Evolutionary conservation across 169 alveolate genomes (phyloP).

Genomic region (Babesia caballi): DNA sequence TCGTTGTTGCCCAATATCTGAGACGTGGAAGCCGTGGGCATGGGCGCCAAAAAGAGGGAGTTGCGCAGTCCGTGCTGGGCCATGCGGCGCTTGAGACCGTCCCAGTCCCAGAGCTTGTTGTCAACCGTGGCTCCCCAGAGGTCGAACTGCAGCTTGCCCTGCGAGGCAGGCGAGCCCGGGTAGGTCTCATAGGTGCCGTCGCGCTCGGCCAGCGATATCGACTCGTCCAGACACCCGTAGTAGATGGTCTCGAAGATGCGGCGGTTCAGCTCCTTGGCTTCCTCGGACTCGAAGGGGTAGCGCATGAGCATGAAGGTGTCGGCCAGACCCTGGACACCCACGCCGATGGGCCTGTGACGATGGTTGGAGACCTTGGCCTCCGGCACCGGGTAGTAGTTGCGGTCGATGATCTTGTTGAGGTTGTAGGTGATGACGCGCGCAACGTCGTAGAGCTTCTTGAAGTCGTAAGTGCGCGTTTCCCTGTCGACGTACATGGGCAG

Average conservation of each 20-base stretch:
- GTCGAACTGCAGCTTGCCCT: conserved; percentile 96
- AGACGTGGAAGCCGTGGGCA: conserved; percentile 99
- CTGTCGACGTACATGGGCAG: conserved; percentile 80
- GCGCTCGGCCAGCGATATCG: conserved; percentile 90
- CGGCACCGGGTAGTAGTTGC: conserved; percentile 92
- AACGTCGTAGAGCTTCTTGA: conserved; percentile 81
- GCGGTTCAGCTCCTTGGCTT: conserved; percentile 89
- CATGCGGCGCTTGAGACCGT: conserved; percentile 84
- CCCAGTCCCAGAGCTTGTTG: conserved; percentile 93
- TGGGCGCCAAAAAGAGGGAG: conserved; percentile 96
- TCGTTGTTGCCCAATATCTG: conserved; percentile 97
- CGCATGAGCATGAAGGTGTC: conserved; percentile 94
- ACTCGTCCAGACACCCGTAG: conserved; percentile 93
- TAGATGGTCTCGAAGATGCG: conserved; percentile 97
- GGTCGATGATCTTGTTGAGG: conserved; percentile 93
- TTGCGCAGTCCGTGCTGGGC: conserved; percentile 92
- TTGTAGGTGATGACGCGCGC: conserved; percentile 90
- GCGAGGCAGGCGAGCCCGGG: conserved; percentile 93
- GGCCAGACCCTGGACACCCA: conserved; percentile 98
- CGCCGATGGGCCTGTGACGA: conserved; percentile 98
- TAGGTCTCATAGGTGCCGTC: conserved; percentile 93
- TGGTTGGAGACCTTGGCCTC: conserved; percentile 92
- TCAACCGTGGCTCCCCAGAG: conserved; percentile 90
- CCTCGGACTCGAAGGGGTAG: conserved; percentile 93
- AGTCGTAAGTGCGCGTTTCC: conserved; percentile 73